Conservation (phyloP, 1,139 yeast species). For the Candida tunisiensis region DNA sequence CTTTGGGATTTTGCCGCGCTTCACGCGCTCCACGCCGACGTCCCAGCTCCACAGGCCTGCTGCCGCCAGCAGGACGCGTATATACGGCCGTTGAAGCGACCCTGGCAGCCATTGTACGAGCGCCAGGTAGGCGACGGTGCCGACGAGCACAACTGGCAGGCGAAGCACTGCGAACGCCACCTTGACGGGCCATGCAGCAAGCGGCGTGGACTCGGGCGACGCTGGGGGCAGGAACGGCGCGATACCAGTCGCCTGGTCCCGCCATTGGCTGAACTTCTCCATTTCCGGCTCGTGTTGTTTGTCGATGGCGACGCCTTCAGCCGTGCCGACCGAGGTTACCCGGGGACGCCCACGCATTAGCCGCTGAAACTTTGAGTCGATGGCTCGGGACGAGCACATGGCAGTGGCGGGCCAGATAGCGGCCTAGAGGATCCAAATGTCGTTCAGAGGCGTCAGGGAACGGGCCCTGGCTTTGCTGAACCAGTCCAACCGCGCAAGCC, state of each 20-base stretch:
- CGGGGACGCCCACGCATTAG: too few species aligned
- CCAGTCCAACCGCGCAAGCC: constrained; percentile 39
- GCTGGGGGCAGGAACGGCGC: constrained; percentile 21
- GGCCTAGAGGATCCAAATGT: too few species aligned
- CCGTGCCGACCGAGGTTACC: not conserved
- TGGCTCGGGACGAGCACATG: too few species aligned
- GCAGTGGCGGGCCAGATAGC: too few species aligned
- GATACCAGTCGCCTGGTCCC: constrained; percentile 25
- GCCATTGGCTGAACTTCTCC: constrained; percentile 25
- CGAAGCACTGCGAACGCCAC: constrained; percentile 8
- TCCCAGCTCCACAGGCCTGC: constrained; percentile 7
- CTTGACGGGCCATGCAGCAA: constrained; percentile 1
- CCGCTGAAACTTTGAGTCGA: too few species aligned
- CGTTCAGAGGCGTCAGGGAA: constrained; percentile 51
- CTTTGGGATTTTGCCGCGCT: constrained; percentile 2
- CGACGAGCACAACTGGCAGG: constrained; percentile 9
- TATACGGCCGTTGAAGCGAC: constrained; percentile 2
- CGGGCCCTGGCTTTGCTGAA: constrained; percentile 64
- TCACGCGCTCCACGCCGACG: constrained; percentile 5
- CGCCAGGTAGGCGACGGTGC: constrained; percentile 6
- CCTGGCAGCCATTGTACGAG: constrained; percentile 5
- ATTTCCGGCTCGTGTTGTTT: constrained; percentile 6
- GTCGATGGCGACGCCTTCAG: not conserved
- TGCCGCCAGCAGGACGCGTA: constrained; percentile 6
- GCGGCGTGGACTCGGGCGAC: constrained; percentile 4